Conservation (phyloP, 768 basidiomycete genomes). For the Cyclocybe cylindracea region DNA sequence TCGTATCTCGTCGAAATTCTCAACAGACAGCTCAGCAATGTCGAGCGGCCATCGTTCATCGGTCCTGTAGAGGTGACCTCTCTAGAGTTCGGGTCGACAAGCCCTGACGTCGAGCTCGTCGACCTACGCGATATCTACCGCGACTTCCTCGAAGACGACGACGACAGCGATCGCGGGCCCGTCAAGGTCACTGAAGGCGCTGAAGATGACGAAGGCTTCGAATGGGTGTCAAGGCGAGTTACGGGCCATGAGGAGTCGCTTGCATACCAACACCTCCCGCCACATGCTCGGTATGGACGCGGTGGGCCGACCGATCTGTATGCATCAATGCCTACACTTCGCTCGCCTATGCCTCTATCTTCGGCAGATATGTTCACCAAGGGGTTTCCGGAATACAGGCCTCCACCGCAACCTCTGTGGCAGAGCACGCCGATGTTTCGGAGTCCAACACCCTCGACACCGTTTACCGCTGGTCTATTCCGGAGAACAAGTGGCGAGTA, state of each 20-base stretch:
- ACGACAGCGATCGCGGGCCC: conserved; percentile 54
- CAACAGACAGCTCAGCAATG: conserved; percentile 72
- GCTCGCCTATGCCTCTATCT: conserved; percentile 31
- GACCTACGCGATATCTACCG: conserved; percentile 93
- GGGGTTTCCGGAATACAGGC: conserved; percentile 37
- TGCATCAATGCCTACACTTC: conserved; percentile 50
- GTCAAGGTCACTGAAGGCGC: conserved; percentile 52
- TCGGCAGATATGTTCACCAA: conserved; percentile 41
- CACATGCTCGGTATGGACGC: conserved; percentile 68
- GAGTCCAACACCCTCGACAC: conserved; percentile 29
- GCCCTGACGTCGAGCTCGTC: conserved; percentile 87
- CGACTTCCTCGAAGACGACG: conserved; percentile 89
- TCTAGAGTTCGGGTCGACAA: conserved; percentile 81
- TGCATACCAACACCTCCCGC: conserved; percentile 70
- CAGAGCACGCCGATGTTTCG: conserved; percentile 25
- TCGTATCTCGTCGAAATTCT: conserved; percentile 69
- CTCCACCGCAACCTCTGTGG: conserved; percentile 23
- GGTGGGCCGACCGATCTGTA: conserved; percentile 60
- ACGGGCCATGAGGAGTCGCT: conserved; percentile 56
- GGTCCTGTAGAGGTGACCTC: conserved; percentile 87
- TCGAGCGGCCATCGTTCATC: conserved; percentile 88
- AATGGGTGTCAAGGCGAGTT: conserved; percentile 76
- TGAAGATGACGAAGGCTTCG: conserved; percentile 76
- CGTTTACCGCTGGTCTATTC: conserved; percentile 24
- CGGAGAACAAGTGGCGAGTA: conserved; percentile 17